Percentiles rank a stretch among this genome's conserved stretches.
Evolutionary conservation across 495 filamentous ascomycete species (phyloP).

Genomic region (Xylaria cubensis): DNA sequence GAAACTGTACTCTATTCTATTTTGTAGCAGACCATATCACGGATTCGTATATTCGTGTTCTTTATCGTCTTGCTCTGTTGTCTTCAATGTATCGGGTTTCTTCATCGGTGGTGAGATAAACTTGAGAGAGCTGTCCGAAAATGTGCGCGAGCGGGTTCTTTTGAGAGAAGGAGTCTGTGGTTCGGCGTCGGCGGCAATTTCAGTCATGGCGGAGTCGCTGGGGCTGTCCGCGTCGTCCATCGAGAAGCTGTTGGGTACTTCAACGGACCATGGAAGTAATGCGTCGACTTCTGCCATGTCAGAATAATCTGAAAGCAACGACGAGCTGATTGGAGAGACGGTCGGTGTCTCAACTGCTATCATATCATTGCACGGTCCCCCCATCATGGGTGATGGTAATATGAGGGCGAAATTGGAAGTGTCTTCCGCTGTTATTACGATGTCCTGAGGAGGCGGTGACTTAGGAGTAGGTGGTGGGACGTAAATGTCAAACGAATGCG

Average conservation of each 20-base stretch:
- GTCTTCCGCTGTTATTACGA: neutral
- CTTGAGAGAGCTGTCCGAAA: neutral
- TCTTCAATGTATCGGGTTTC: neutral
- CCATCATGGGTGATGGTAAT: neutral
- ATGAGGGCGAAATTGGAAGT: neutral
- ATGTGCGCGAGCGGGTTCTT: neutral
- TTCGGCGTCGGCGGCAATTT: neutral
- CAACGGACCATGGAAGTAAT: neutral
- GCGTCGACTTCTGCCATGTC: neutral
- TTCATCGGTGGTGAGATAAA: neutral
- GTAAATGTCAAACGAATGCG: neutral
- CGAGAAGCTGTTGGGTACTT: neutral
- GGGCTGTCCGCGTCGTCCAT: neutral
- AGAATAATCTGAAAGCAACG: neutral
- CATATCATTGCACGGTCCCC: neutral
- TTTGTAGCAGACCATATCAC: neutral
- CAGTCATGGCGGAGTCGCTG: neutral
- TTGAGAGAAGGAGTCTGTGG: neutral
- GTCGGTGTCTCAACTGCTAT: neutral
- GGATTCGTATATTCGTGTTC: neutral
- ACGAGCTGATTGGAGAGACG: neutral
- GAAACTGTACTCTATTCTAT: neutral
- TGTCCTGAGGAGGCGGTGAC: neutral
- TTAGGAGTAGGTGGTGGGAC: neutral
- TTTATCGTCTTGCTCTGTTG: neutral